Evolutionary conservation across 768 basidiomycete genomes (phyloP).

Genomic region (Sporobolomyces phaffii): DNA sequence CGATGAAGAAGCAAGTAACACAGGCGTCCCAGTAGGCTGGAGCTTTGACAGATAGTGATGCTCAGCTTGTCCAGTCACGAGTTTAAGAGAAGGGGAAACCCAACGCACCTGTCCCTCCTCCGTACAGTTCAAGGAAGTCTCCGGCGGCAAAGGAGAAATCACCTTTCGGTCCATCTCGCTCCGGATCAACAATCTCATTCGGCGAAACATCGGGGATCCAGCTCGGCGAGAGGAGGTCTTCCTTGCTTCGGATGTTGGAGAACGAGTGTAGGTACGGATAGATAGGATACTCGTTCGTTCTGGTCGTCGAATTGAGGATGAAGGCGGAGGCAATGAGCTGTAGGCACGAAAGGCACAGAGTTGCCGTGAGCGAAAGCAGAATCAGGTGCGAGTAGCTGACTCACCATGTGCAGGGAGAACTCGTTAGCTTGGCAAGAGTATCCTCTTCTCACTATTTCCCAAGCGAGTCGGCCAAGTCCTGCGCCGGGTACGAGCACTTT

Average conservation of each 20-base stretch:
- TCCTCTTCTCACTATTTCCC: constrained; percentile 73
- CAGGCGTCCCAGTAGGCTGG: constrained; percentile 84
- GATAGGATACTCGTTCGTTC: constrained; percentile 64
- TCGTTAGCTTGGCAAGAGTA: constrained; percentile 91
- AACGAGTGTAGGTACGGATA: constrained; percentile 90
- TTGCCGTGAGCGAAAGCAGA: neutral
- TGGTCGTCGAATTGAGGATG: constrained; percentile 75
- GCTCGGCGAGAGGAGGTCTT: constrained; percentile 62
- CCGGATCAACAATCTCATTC: constrained; percentile 58
- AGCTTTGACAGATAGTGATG: no score
- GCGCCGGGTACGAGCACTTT: constrained; percentile 84
- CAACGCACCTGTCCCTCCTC: constrained; percentile 8
- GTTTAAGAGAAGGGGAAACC: no score
- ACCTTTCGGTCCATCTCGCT: constrained; percentile 34
- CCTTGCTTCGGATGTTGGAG: constrained; percentile 64
- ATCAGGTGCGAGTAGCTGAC: neutral
- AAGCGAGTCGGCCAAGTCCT: constrained; percentile 79
- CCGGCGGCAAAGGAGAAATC: constrained; percentile 84
- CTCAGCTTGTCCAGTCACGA: no score
- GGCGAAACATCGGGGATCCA: constrained; percentile 79
- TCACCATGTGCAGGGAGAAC: constrained; percentile 81
- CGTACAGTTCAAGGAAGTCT: constrained; percentile 51
- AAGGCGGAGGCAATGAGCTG: constrained; percentile 73
- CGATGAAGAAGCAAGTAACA: constrained; percentile 93
- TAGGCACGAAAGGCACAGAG: no score